phyloP scores from a whole-genome alignment of 805 yeast genomes.

The Barnettozyma wickerhamii region DNA sequence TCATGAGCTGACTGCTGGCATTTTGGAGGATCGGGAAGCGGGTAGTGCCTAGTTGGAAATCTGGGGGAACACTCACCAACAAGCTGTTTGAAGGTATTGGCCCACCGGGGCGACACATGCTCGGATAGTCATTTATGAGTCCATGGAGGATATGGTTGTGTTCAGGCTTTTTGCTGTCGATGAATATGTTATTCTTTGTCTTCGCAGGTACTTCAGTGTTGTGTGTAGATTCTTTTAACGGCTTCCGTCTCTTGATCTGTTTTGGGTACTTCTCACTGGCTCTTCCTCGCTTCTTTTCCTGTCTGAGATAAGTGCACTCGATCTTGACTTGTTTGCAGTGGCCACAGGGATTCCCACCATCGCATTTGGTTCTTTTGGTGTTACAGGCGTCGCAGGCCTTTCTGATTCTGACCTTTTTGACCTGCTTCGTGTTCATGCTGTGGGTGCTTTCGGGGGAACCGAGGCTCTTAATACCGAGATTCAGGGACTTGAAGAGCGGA shows the following conservation, averaged over 20 bases:
- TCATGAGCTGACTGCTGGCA: conserved; percentile 10
- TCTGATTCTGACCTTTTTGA: conserved; percentile 22
- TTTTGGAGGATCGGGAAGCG: conserved; percentile 12
- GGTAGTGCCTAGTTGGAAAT: conserved; percentile 11
- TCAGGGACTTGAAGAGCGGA: too few relatives aligned
- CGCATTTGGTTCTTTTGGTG: conserved; percentile 42
- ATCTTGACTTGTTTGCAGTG: conserved; percentile 34
- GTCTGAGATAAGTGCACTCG: conserved; percentile 37
- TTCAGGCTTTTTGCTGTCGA: conserved; percentile 7
- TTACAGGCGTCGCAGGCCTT: conserved; percentile 48
- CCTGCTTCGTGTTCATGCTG: not conserved
- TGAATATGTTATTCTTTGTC: not conserved
- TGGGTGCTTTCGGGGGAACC: not conserved
- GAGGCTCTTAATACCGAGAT: too few relatives aligned
- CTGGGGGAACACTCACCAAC: conserved; percentile 2
- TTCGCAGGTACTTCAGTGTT: not conserved
- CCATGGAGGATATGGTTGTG: conserved; percentile 2
- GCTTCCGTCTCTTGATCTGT: conserved; percentile 23
- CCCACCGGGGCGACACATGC: not conserved
- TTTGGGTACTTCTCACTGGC: conserved; percentile 41
- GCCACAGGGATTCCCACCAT: conserved; percentile 41
- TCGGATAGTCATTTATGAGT: not conserved
- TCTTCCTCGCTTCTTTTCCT: conserved; percentile 43
- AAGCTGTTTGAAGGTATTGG: conserved; percentile 6
- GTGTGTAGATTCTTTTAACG: conserved; percentile 3